These are phyloP conservation scores for Rosa multiflora DNA, from an alignment of 306 rosid genomes.

Conservation along the genomic window DNA sequence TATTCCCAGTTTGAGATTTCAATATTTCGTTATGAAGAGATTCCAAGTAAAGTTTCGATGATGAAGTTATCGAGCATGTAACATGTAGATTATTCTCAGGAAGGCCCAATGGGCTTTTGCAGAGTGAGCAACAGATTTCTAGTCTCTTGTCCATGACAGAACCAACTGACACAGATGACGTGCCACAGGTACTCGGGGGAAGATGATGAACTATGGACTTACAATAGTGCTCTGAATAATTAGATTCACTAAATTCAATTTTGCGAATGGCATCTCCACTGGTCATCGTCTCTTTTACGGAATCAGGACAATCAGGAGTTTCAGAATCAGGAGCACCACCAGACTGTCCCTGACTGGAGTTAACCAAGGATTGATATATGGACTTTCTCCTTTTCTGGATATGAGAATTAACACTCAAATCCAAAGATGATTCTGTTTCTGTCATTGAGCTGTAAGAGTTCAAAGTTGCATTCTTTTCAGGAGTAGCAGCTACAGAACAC, in stretches of 20 bases:
- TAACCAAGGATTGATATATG: slow-evolving; percentile 31
- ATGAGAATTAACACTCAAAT: slow-evolving; percentile 83
- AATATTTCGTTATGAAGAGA: slow-evolving; percentile 46
- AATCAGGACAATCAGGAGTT: slow-evolving; percentile 32
- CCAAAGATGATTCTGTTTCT: slow-evolving; percentile 58
- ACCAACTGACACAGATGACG: slow-evolving; percentile 35
- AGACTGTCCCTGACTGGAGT: slow-evolving; percentile 44
- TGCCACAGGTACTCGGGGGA: slow-evolving; percentile 22
- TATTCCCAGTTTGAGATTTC: slow-evolving; percentile 25
- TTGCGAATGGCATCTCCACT: slow-evolving; percentile 36
- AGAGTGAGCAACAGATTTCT: slow-evolving; percentile 61
- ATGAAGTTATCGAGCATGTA: slow-evolving; percentile 52
- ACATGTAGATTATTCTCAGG: slow-evolving; percentile 59
- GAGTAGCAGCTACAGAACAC: slow-evolving; percentile 47
- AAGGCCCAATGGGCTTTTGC: slow-evolving; percentile 75
- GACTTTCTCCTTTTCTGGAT: slow-evolving; percentile 68
- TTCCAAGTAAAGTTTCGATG: slow-evolving; percentile 55
- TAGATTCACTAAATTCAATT: slow-evolving; percentile 43
- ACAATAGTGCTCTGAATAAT: slow-evolving; percentile 16
- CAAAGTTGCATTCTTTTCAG: slow-evolving; percentile 46
- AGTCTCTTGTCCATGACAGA: slow-evolving; percentile 49
- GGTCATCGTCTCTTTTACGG: slow-evolving; percentile 27
- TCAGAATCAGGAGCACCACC: slow-evolving; percentile 36
- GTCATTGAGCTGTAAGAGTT: slow-evolving; percentile 33
- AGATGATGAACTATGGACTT: slow-evolving; percentile 36